These are phyloP conservation scores for Anastatica hierochuntica DNA, from an alignment of 345 rosid species.

Conservation along the genomic window DNA sequence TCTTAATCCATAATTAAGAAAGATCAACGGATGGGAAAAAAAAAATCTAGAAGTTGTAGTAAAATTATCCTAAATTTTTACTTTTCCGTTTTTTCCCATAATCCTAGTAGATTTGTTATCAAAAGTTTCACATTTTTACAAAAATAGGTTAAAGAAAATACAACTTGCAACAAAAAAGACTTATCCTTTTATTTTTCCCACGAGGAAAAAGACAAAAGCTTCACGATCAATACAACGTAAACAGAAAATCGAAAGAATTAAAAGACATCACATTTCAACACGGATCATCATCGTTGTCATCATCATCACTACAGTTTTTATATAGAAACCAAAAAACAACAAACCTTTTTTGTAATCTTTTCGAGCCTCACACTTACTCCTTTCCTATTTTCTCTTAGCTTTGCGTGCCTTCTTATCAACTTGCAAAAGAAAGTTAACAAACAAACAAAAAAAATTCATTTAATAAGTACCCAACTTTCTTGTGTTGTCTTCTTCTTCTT, in stretches of 20 bases:
- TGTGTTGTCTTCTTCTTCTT: not conserved
- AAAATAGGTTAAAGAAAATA: conserved; percentile 4
- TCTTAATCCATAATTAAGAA: not conserved
- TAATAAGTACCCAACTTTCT: conserved; percentile 10
- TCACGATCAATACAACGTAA: conserved; percentile 8
- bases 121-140: not conserved
- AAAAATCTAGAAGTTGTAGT: not conserved
- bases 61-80: not conserved
- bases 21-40: not conserved
- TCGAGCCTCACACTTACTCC: conserved; percentile 22
- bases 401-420: conserved; percentile 28
- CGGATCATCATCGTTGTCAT: conserved; percentile 13
- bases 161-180: not conserved
- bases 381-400: conserved; percentile 6
- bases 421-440: conserved; percentile 12
- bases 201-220: not conserved
- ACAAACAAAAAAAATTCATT: not conserved
- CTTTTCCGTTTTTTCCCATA: not conserved
- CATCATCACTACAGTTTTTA: conserved; percentile 8
- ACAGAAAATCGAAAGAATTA: conserved; percentile 11
- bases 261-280: not conserved
- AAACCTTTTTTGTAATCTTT: no score
- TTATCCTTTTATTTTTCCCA: not conserved
- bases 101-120: not conserved
- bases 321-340: conserved; percentile 20